Conservation (phyloP, 1,139 yeast species). For the Lodderomyces parapsilosis region DNA sequence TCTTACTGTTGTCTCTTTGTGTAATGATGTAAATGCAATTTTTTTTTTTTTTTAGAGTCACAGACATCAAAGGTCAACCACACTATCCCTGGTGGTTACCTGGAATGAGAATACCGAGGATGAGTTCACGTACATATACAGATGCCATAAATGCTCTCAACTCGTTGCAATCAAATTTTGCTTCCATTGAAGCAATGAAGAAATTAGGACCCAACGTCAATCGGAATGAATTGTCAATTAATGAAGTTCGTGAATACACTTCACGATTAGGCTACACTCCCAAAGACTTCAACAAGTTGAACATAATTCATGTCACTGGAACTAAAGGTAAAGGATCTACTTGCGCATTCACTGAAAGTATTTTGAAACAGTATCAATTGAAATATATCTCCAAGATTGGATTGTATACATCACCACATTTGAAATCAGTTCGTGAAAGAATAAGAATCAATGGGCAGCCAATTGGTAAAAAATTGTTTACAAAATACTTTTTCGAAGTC, state of each 20-base stretch:
- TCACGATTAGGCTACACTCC: constrained; percentile 80
- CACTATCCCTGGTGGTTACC: neutral
- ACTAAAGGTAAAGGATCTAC: constrained; percentile 99
- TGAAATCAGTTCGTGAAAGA: constrained; percentile 90
- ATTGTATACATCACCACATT: constrained; percentile 91
- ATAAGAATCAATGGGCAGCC: constrained; percentile 87
- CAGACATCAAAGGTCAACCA: neutral
- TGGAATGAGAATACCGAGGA: constrained; percentile 10
- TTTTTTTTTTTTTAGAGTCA: constrained; percentile 4
- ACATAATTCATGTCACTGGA: constrained; percentile 90
- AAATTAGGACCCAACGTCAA: constrained; percentile 62
- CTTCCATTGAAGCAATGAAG: constrained; percentile 80
- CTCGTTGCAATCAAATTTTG: constrained; percentile 86
- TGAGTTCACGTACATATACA: constrained; percentile 34
- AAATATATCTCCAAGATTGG: constrained; percentile 62
- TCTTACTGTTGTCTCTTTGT: neutral
- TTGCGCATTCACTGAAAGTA: constrained; percentile 89
- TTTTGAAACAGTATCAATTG: constrained; percentile 57
- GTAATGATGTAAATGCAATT: neutral
- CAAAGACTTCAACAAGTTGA: constrained; percentile 66
- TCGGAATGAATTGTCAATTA: constrained; percentile 68
- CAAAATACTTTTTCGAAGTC: constrained; percentile 88
- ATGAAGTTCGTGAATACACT: constrained; percentile 91
- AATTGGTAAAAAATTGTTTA: constrained; percentile 72
- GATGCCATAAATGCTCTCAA: constrained; percentile 87